Evolutionary conservation across 2,329 filamentous ascomycete species (phyloP).

Genomic region (Apiospora kogelbergensis): DNA sequence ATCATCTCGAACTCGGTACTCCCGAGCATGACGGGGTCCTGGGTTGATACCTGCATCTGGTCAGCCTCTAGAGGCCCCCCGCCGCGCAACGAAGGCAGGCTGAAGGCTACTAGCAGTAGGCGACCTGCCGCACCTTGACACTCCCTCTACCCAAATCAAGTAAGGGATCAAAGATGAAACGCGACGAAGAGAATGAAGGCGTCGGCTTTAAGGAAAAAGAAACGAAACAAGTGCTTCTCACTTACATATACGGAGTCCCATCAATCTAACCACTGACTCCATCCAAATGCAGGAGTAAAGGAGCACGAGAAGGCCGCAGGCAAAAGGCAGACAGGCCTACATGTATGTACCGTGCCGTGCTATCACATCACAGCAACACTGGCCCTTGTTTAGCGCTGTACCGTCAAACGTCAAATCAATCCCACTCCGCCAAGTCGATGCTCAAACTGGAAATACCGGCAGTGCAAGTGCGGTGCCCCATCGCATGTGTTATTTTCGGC

Average conservation of each 20-base stretch:
- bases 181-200: not conserved
- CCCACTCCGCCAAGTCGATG: not conserved
- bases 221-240: not conserved
- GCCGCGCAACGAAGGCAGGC: not conserved
- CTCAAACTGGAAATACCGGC: conserved; percentile 2
- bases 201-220: not conserved
- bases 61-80: not conserved
- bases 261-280: not conserved
- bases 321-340: not conserved
- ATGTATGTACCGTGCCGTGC: not conserved
- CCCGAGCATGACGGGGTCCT: not conserved
- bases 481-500: not conserved
- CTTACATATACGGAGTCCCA: too few species aligned
- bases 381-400: not conserved
- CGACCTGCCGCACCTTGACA: not conserved
- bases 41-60: not conserved
- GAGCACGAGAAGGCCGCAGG: not conserved
- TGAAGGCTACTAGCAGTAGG: not conserved
- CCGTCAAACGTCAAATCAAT: not conserved
- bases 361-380: not conserved
- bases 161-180: not conserved
- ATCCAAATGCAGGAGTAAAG: not conserved
- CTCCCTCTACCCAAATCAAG: not conserved
- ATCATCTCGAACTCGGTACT: conserved; percentile 2
- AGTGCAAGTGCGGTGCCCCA: not conserved